Base-by-base conservation (phyloP, 1,284 basidiomycete genomes). In the Cutaneotrichosporon daszewskae region DNA sequence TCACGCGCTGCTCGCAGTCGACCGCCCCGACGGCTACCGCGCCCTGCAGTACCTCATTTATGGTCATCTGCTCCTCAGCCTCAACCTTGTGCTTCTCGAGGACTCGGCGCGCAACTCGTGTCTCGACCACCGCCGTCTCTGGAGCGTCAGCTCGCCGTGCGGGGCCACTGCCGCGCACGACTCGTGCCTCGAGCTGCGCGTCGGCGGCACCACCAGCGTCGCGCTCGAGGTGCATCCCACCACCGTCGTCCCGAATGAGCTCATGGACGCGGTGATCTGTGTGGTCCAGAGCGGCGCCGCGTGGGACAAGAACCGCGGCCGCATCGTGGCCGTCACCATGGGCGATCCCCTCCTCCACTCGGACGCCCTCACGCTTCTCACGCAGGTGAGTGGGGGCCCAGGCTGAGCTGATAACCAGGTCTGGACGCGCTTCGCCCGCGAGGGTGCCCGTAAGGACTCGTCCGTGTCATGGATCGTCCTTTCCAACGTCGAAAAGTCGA, bases 221-320 rank as follows among this genome's bases (percentile, higher is more conserved):
- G 49, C 38, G 12, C 31, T 47, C 35, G 49, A 51, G 40, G 37
- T 51, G 24, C 49, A 51, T 41, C 49, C 49, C 37, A 18, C 49
- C 7, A 47, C 38, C 16, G 49, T 51, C n/a, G 44, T 51, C 22
- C 34, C 40, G 41, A 47, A 51, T 45, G 25, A 27, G 10, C 45
- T 47, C 26, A 51, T 51, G 24, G 44, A 51, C 37, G 41, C 41
- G 2, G 41, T 47, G 8, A 37, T 51, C 26, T 23, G 25, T 38
- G 33, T 32, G 18, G 40, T 46, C 44, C 40, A 43, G 34, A 19
- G 19, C 11, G 49, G 49, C 11, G 33, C 41, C 0, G 20, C 31
- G 11, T 51, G 37, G 26, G 44, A 51, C 45, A 3, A 14, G 1
- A 11, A n/a, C n/a, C 38, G 40, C 22, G 49, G 49, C 34, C 49